Percentiles rank a stretch among this genome's conserved stretches.
phyloP scores from a whole-genome alignment of 176 grass and related monocot species.

The Cenchrus fungigraminus region DNA sequence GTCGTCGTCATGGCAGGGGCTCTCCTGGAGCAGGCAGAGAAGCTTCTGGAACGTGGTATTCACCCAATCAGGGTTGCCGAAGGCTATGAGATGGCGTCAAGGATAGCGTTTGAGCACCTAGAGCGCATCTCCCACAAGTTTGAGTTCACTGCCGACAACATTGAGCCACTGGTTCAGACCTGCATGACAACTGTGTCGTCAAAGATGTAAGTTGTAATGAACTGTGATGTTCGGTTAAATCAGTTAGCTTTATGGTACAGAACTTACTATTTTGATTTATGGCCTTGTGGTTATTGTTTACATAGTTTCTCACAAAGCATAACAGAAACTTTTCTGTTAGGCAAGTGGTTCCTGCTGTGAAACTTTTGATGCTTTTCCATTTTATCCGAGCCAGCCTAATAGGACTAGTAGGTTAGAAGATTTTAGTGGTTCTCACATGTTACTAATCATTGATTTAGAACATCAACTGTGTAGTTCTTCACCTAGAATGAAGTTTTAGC shows the following conservation, averaged over 20 bases:
- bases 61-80: slow-evolving; percentile 80
- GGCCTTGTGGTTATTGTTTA: neutral
- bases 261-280: neutral
- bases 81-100: slow-evolving; percentile 94
- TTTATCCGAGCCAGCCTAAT: neutral
- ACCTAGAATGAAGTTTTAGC: neutral
- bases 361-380: neutral
- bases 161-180: slow-evolving; percentile 59
- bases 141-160: slow-evolving; percentile 62
- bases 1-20: slow-evolving; percentile 85
- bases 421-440: neutral
- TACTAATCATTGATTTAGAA: neutral
- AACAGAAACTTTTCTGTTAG: neutral
- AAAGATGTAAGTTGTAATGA: slow-evolving; percentile 69
- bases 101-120: slow-evolving; percentile 79
- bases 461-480: neutral
- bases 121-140: slow-evolving; percentile 70
- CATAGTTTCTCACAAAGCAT: neutral
- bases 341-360: neutral
- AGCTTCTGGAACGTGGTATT: slow-evolving; percentile 78
- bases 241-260: neutral
- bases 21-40: slow-evolving; percentile 85
- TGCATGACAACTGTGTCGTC: slow-evolving; percentile 92
- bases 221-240: neutral
- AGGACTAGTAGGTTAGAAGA: neutral